phyloP scores from a whole-genome alignment of 306 rosid species.

The Dryas drummondii region DNA sequence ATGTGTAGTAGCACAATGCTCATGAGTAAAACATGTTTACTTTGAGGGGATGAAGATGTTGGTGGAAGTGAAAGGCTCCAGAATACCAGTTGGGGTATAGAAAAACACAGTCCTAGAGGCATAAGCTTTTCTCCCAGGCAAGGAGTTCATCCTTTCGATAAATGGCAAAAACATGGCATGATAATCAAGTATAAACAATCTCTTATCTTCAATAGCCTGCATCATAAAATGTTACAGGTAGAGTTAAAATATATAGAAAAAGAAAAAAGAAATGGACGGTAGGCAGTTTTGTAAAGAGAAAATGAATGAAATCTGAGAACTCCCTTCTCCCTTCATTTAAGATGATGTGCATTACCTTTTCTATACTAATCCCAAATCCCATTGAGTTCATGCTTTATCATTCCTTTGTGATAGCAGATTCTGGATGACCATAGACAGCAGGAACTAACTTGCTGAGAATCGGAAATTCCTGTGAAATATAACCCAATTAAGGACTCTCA shows the following conservation, averaged over 20 bases:
- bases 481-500: slow-evolving; percentile 18
- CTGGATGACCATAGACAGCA: slow-evolving; percentile 65
- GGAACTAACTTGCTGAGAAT: slow-evolving; percentile 77
- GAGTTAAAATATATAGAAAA: background rate
- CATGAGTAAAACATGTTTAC: slow-evolving; percentile 64
- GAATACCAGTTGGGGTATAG: slow-evolving; percentile 35
- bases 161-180: slow-evolving; percentile 83
- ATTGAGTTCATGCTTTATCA: slow-evolving; percentile 70
- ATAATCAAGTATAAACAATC: slow-evolving; percentile 78
- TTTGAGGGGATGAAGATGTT: slow-evolving; percentile 43
- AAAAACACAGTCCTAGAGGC: slow-evolving; percentile 84
- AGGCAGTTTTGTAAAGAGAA: too few relatives aligned
- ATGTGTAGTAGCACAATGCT: slow-evolving; percentile 75
- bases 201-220: slow-evolving; percentile 83
- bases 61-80: slow-evolving; percentile 85
- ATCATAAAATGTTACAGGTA: slow-evolving; percentile 21
- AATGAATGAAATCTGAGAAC: too few relatives aligned
- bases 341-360: slow-evolving; percentile 45
- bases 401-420: slow-evolving; percentile 77
- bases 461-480: slow-evolving; percentile 67
- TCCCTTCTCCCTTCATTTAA: too few relatives aligned
- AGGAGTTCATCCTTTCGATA: slow-evolving; percentile 69
- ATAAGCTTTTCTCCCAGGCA: slow-evolving; percentile 78
- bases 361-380: slow-evolving; percentile 76
- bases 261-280: too few relatives aligned